A percentile compares a stretch with the other conserved stretches of the same genome.
phyloP scores from a whole-genome alignment of 768 basidiomycete genomes.

The Psilocybe cyanescens region DNA sequence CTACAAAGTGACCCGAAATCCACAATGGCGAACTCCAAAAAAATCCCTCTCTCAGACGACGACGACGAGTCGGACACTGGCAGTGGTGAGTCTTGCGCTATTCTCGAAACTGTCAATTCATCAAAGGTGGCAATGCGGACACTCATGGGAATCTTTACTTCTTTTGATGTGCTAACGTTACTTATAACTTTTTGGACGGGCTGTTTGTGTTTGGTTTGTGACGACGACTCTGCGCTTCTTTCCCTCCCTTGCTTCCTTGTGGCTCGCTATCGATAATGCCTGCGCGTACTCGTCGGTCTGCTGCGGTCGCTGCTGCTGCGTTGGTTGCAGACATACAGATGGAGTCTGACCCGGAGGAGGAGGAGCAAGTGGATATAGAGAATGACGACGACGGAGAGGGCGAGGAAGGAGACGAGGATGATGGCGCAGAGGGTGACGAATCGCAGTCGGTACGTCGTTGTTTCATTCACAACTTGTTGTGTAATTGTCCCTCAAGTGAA shows the following conservation, averaged over 20 bases:
- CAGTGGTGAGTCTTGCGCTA: slow-evolving; percentile 28
- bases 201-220: background rate
- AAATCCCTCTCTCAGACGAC: background rate
- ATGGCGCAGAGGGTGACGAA: slow-evolving; percentile 36
- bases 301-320: slow-evolving; percentile 31
- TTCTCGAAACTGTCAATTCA: slow-evolving; percentile 17
- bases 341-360: slow-evolving; percentile 34
- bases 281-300: slow-evolving; percentile 36
- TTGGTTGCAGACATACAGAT: slow-evolving; percentile 37
- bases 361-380: slow-evolving; percentile 40
- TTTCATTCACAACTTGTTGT: background rate
- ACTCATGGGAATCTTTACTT: slow-evolving; percentile 28
- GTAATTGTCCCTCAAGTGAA: no score
- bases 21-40: background rate
- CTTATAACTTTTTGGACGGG: slow-evolving; percentile 3
- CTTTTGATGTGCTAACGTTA: slow-evolving; percentile 20
- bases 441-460: slow-evolving; percentile 16
- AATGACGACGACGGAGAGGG: slow-evolving; percentile 37
- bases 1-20: background rate
- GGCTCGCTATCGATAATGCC: slow-evolving; percentile 26
- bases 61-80: slow-evolving; percentile 11
- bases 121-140: slow-evolving; percentile 20
- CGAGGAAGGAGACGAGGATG: slow-evolving; percentile 26
- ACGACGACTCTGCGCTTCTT: slow-evolving; percentile 1
- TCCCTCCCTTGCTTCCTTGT: background rate